Evolutionary conservation across 2,329 filamentous ascomycete species (phyloP), one percentile per base, ranked within the genome.

Genomic region (Moelleriella libera): DNA sequence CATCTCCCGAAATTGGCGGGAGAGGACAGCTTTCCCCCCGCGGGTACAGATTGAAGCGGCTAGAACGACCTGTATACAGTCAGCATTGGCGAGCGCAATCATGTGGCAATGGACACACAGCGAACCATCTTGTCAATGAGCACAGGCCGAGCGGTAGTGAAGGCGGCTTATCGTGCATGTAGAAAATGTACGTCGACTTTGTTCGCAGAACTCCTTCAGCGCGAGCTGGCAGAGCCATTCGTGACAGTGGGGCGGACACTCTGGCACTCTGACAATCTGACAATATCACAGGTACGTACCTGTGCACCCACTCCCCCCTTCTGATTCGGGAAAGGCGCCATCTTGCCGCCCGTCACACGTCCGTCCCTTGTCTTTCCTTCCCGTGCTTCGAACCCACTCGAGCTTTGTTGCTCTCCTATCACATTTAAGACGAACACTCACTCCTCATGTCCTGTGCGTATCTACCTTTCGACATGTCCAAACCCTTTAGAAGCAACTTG

Each of bases 21-120:
- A 97, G 67, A 98, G 83, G 62, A 98, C 89, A 68, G 90, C 87
- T 76, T 98, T 98, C 66, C 92, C 92, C 66, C 92, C 92, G 58
- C 92, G 83, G 66, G 94, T 98, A 71, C 90, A 97, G 74, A 98
- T 96, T 61, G 92, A 97, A 61, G 92, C 92, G 68, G 90, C 92
- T 66, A 98, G 87, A 67, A 98, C 88, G 67, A 98, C 92, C 92
- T 96, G 57, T 52, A 49, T 53, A 11, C 11, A 14, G 14, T 49
- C 28, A 48, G 48, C 45, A 46, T 9, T n/a, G 42, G 42, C 42
- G 21, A 21, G 21, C 21, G 3, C 21, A 21, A 21, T 21, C 21
- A 21, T 21, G 21, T 21, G 21, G 21, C 21, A 21, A 21, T 3
- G 21, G 21, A 21, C 21, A 21, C 21, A 21, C 21, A 21, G 21